phyloP scores from a whole-genome alignment of 345 rosid species.

The Eucalyptus sp. region DNA sequence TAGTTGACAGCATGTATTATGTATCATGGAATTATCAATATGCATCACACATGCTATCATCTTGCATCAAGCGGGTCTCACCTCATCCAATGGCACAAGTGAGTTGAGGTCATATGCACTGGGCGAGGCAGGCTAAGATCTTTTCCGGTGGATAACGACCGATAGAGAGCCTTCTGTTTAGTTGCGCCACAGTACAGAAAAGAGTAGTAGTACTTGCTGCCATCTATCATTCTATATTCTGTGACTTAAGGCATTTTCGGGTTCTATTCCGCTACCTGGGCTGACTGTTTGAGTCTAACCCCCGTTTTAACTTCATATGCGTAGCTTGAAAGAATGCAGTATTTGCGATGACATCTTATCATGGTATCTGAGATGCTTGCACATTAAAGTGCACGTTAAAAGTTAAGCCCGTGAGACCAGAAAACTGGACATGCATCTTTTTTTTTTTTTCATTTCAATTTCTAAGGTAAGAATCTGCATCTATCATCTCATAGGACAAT shows the following conservation, averaged over 20 bases:
- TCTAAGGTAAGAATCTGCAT: slow-evolving; percentile 48
- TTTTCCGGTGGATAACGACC: background rate
- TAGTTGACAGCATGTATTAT: background rate
- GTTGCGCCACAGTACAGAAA: background rate
- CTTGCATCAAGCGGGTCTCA: background rate
- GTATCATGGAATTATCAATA: background rate
- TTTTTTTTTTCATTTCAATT: slow-evolving; percentile 26
- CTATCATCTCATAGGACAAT: background rate
- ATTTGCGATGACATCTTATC: slow-evolving; percentile 88
- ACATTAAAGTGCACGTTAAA: slow-evolving; percentile 79
- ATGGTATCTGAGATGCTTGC: slow-evolving; percentile 82
- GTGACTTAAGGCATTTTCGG: background rate
- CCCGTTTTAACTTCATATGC: slow-evolving; percentile 44
- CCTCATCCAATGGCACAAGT: background rate
- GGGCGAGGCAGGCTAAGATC: background rate
- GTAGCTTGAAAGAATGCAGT: slow-evolving; percentile 83
- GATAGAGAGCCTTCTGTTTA: background rate
- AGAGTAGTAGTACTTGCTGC: background rate
- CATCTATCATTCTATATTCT: background rate
- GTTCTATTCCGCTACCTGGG: background rate
- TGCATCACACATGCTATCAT: background rate
- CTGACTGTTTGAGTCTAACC: background rate
- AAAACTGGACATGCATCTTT: slow-evolving; percentile 71
- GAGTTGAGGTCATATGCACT: background rate
- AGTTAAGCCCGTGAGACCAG: slow-evolving; percentile 78